Base-by-base conservation (phyloP, 345 rosid genomes). In the Noccaea bulbosa region DNA sequence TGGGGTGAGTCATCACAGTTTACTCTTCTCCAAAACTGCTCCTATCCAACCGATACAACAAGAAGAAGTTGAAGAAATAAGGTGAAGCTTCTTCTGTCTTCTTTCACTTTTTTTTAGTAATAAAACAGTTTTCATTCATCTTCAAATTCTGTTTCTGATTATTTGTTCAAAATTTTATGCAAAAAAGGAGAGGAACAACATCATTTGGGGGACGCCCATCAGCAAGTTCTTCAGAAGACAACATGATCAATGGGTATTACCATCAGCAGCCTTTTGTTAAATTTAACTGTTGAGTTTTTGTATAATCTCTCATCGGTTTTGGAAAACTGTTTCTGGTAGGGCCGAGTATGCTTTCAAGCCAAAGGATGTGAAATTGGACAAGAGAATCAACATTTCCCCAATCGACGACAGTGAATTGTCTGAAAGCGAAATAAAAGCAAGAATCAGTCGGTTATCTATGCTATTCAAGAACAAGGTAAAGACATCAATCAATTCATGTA, bases 1-100 rank as follows among this genome's bases (percentile, higher is more conserved):
- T n/a, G 99, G 99, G 69, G 90, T 94, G 47, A 94, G 99, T 72
- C 88, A 94, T 70, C 99, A 94, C 76, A 94, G 95, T 73, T 76
- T 94, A 65, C 90, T 94, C 54, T 91, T 89, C 86, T 94, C 99
- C 30, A 94, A 91, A 80, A 78, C 90, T 17, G 87, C 89, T 70
- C 93, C 89, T 16, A 80, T 82, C 33, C 87, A 83, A 75, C 84
- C 77, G 37, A 85, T 71, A 52, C 83, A 78, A 11, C 84, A 83
- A 71, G 97, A 89, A 12, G 91, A 77, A 20, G 75, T 54, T 55
- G 85, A 80, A 69, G 87, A 76, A 47, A 75, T 67, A 62, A 81
- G 96, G 97, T 91, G 50, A 81, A 57, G 6, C 62, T 34, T 38
- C 8, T 33, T 14, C 7, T 14, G 38, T 55, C 49, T 22, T 43